Conservation (phyloP, 805 yeast species). For the Nakazawaea peltata region DNA sequence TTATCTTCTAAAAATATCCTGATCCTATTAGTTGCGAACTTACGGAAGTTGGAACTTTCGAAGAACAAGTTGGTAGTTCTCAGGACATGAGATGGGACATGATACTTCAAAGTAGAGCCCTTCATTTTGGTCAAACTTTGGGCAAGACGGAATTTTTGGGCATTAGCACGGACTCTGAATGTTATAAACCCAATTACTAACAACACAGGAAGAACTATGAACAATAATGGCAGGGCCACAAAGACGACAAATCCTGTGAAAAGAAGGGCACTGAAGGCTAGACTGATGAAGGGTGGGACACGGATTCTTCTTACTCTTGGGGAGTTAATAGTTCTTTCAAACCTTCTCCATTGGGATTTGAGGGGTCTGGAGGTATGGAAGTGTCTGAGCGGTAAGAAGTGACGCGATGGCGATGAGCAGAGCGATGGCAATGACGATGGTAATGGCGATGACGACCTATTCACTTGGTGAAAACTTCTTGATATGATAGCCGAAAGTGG, state of each 20-base stretch:
- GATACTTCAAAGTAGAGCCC: conserved; percentile 18
- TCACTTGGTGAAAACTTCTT: no score
- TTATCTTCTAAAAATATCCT: conserved; percentile 6
- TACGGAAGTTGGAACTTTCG: conserved; percentile 1
- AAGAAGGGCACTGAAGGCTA: conserved; percentile 1
- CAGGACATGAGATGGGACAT: neutral
- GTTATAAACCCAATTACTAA: conserved; percentile 18
- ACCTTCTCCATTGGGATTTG: neutral
- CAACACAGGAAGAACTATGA: conserved; percentile 23
- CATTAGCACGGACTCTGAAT: conserved; percentile 11
- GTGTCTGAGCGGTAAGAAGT: no score
- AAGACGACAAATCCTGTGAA: conserved; percentile 18
- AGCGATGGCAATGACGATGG: no score
- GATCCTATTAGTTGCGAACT: conserved; percentile 3
- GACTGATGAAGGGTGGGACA: no score
- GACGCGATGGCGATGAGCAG: no score
- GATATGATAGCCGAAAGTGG: no score
- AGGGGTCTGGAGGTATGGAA: no score
- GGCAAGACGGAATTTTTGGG: conserved; percentile 12
- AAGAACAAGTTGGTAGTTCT: neutral
- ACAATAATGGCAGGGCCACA: conserved; percentile 23
- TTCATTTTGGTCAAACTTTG: conserved; percentile 17
- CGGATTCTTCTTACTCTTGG: no score
- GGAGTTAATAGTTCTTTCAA: no score
- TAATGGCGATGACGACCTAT: no score